These are phyloP conservation scores for Amanita exitialis DNA, from an alignment of 768 basidiomycete genomes.

Conservation along the genomic window DNA sequence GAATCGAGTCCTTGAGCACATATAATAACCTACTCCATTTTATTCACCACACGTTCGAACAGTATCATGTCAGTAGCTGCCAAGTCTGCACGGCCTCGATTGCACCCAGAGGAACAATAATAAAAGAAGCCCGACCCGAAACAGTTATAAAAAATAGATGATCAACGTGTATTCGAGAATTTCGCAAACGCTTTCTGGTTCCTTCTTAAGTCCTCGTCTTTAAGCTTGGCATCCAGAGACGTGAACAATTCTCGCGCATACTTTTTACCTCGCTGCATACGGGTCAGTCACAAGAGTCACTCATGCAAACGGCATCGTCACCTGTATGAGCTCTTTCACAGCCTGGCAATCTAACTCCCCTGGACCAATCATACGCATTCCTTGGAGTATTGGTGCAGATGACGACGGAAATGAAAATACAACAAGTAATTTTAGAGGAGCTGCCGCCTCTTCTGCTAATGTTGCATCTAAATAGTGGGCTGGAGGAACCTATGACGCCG, in stretches of 20 bases:
- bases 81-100: too few relatives aligned
- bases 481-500: slow-evolving; percentile 36
- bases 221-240: slow-evolving; percentile 53
- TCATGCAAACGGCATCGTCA: slow-evolving; percentile 16
- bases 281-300: neutral
- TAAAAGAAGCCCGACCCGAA: too few relatives aligned
- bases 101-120: too few relatives aligned
- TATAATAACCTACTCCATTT: too few relatives aligned
- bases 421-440: slow-evolving; percentile 47
- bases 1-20: too few relatives aligned
- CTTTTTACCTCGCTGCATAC: slow-evolving; percentile 49
- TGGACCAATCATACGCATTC: slow-evolving; percentile 52
- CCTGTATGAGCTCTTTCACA: slow-evolving; percentile 45
- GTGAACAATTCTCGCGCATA: slow-evolving; percentile 48
- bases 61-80: too few relatives aligned
- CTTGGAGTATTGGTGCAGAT: slow-evolving; percentile 37
- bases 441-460: slow-evolving; percentile 58
- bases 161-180: slow-evolving; percentile 25
- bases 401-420: slow-evolving; percentile 50
- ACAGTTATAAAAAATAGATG: too few relatives aligned
- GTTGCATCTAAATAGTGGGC: slow-evolving; percentile 70
- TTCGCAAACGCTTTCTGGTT: slow-evolving; percentile 49
- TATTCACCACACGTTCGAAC: too few relatives aligned
- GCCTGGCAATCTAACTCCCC: slow-evolving; percentile 43
- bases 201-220: slow-evolving; percentile 51